phyloP scores from a whole-genome alignment of 768 basidiomycete genomes.

The Paxillus ammoniavirescens region DNA sequence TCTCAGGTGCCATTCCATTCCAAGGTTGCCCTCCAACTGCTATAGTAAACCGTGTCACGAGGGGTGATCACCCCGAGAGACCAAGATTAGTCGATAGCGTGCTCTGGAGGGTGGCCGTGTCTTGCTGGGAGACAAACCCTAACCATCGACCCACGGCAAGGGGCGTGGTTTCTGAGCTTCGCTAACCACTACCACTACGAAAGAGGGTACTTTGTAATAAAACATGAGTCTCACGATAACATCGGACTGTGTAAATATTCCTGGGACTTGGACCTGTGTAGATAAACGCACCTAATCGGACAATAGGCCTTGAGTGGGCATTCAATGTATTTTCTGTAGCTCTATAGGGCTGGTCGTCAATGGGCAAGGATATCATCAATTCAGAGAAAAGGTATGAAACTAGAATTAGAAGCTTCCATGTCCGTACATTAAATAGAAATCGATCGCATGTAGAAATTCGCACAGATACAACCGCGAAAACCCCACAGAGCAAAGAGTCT shows the following conservation, averaged over 20 bases:
- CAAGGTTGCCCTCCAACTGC: neutral
- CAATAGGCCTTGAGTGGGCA: too few relatives aligned
- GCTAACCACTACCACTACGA: neutral
- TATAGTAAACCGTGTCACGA: neutral
- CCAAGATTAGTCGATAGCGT: conserved; percentile 5
- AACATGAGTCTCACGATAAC: neutral
- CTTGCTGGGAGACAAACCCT: conserved; percentile 11
- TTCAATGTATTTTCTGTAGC: neutral
- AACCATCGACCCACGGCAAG: conserved; percentile 15
- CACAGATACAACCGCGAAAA: neutral
- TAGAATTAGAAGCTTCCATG: conserved; percentile 18
- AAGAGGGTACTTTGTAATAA: neutral
- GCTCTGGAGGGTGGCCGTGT: conserved; percentile 11
- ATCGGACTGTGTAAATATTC: neutral
- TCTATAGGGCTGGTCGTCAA: neutral
- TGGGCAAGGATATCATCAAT: conserved; percentile 2
- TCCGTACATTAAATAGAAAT: conserved; percentile 19
- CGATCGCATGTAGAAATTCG: conserved; percentile 7
- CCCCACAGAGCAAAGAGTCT: neutral
- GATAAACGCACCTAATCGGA: neutral
- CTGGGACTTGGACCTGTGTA: neutral
- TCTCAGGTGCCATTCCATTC: conserved; percentile 18
- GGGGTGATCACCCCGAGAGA: neutral
- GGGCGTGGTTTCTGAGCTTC: neutral
- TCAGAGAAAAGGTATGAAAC: conserved; percentile 1